These are phyloP conservation scores for Ustilago lituana DNA, from an alignment of 1,284 basidiomycete species.

Conservation along the genomic window DNA sequence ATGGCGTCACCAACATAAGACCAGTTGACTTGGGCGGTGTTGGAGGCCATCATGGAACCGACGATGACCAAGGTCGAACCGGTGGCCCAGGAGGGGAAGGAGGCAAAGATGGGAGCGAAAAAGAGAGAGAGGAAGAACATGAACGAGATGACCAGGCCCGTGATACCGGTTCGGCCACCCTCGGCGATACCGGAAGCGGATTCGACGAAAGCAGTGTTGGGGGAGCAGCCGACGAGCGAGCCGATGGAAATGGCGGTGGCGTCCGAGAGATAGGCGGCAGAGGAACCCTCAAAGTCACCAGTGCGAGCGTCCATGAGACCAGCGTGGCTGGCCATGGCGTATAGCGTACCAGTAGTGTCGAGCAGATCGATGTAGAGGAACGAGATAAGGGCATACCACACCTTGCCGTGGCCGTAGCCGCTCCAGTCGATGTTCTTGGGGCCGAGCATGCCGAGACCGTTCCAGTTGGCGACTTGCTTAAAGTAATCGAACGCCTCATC, in stretches of 20 bases:
- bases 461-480: slow-evolving; percentile 82
- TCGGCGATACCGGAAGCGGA: slow-evolving; percentile 74
- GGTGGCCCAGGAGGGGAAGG: slow-evolving; percentile 86
- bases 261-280: slow-evolving; percentile 76
- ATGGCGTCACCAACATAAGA: slow-evolving; percentile 82
- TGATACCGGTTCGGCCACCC: slow-evolving; percentile 87
- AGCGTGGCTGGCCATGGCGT: slow-evolving; percentile 92
- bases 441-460: slow-evolving; percentile 67
- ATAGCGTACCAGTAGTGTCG: slow-evolving; percentile 76
- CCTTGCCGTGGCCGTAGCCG: slow-evolving; percentile 74
- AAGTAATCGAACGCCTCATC: slow-evolving; percentile 83
- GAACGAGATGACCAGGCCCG: slow-evolving; percentile 78
- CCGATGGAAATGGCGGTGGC: slow-evolving; percentile 84
- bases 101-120: slow-evolving; percentile 88
- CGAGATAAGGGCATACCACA: slow-evolving; percentile 83
- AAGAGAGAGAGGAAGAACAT: slow-evolving; percentile 87
- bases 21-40: slow-evolving; percentile 88
- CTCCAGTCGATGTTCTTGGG: slow-evolving; percentile 73
- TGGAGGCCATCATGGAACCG: slow-evolving; percentile 87
- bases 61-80: slow-evolving; percentile 87
- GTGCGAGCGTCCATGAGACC: slow-evolving; percentile 84
- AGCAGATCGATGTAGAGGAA: slow-evolving; percentile 83
- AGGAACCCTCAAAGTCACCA: slow-evolving; percentile 86
- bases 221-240: slow-evolving; percentile 83
- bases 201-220: slow-evolving; percentile 87